Conservation (phyloP, 2,329 filamentous ascomycete species). For the Diaporthe sp. region DNA sequence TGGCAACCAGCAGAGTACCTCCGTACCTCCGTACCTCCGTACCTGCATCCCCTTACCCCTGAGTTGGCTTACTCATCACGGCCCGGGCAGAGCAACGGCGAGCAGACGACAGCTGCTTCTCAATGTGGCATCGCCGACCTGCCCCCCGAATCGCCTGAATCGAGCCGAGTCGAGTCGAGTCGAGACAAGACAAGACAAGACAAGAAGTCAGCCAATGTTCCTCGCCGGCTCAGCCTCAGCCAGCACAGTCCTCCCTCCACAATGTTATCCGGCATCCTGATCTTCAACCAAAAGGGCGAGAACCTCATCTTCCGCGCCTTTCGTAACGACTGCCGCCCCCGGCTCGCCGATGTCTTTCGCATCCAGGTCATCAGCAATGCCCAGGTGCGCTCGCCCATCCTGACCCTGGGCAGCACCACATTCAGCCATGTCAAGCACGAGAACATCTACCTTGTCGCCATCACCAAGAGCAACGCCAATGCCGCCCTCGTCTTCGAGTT, state of each 20-base stretch:
- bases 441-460: slow-evolving; percentile 97
- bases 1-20: neutral
- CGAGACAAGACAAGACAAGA: neutral
- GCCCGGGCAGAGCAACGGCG: neutral
- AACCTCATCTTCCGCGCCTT: slow-evolving; percentile 99
- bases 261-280: slow-evolving; percentile 96
- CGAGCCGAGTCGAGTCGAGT: slow-evolving; percentile 1
- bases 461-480: slow-evolving; percentile 99
- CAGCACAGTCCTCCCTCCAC: neutral
- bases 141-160: neutral
- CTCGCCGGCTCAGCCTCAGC: neutral
- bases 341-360: slow-evolving; percentile 97
- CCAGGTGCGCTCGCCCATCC: slow-evolving; percentile 95
- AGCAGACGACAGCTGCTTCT: neutral
- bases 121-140: neutral
- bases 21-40: neutral
- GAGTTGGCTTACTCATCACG: slow-evolving; percentile 23
- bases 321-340: slow-evolving; percentile 96
- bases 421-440: slow-evolving; percentile 99
- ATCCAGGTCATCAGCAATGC: slow-evolving; percentile 99
- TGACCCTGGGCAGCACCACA: slow-evolving; percentile 96
- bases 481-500: slow-evolving; percentile 98
- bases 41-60: slow-evolving; percentile 7
- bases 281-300: slow-evolving; percentile 99
- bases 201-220: slow-evolving; percentile 16